Percentiles rank a stretch among this genome's conserved stretches.
Conservation (phyloP, 2,329 filamentous ascomycete species). For the Curvularia lunata region DNA sequence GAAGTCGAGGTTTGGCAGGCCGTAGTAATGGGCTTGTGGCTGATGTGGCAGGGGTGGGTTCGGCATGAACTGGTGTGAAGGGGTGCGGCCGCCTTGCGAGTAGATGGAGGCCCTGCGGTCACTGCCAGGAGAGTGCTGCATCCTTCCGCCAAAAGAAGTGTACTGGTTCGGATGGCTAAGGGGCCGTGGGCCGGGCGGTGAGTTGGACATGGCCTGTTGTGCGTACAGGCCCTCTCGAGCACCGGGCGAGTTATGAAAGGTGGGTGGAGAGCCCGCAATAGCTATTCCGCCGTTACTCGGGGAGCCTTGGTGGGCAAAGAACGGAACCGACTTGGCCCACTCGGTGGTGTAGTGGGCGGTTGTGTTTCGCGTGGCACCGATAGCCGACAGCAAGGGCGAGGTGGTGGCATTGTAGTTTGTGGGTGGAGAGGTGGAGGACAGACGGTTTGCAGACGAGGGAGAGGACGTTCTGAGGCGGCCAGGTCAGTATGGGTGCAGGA, state of each 20-base stretch:
- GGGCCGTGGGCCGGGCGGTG: slow-evolving; percentile 45
- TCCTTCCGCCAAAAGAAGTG: slow-evolving; percentile 51
- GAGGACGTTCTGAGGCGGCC: slow-evolving; percentile 45
- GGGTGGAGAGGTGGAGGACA: slow-evolving; percentile 45
- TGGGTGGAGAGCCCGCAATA: slow-evolving; percentile 55
- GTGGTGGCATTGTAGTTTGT: slow-evolving; percentile 47
- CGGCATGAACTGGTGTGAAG: slow-evolving; percentile 54
- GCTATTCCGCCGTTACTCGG: slow-evolving; percentile 51
- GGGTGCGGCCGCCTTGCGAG: slow-evolving; percentile 52
- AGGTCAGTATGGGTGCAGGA: slow-evolving; percentile 16
- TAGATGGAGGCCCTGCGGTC: slow-evolving; percentile 61
- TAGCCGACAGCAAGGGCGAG: slow-evolving; percentile 48
- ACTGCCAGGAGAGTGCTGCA: slow-evolving; percentile 43
- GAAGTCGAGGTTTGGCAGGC: slow-evolving; percentile 73
- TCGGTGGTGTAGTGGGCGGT: slow-evolving; percentile 52
- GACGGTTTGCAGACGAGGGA: slow-evolving; percentile 42
- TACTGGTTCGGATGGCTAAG: slow-evolving; percentile 57
- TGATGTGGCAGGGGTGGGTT: slow-evolving; percentile 76
- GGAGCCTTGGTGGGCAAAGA: slow-evolving; percentile 51
- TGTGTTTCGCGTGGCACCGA: slow-evolving; percentile 46
- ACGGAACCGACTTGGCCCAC: slow-evolving; percentile 55
- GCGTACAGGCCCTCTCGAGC: slow-evolving; percentile 40
- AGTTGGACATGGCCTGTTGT: slow-evolving; percentile 51
- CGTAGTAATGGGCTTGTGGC: slow-evolving; percentile 78
- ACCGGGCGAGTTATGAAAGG: slow-evolving; percentile 44